Base-by-base conservation (phyloP, 2,329 filamentous ascomycete species). In the Stachybotrys chlorohalonatus region DNA sequence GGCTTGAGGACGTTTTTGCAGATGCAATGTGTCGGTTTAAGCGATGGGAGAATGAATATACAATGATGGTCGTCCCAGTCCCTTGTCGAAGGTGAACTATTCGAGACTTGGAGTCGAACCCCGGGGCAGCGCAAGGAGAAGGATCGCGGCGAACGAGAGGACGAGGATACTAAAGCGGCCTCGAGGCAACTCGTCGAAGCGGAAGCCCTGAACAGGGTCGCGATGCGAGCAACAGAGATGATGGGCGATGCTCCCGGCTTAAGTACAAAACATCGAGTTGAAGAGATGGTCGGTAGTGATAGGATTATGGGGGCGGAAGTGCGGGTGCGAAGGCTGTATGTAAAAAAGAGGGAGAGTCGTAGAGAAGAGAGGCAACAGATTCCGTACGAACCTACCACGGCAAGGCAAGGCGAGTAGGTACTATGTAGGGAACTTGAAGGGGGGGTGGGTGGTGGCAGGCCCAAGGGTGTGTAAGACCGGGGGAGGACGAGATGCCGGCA, bases 161-260 rank as follows among this genome's bases (percentile, higher is more conserved):
- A 39, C n/a, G 31, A 9, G 31, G 16, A 52, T 32, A 36, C 36
- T 39, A 47, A 11, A 47, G 32, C 11, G n/a, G 32, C 31, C 16
- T 39, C 50, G n/a, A 24, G n/a, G 50, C 15, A 13, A 42, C 36
- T 42, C 13, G 36, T 42, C 36, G 36, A 42, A 54, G 49, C 47
- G 54, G 52, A 54, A 48, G 52, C 52, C 56, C 56, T 31, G 17
- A 24, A 53, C n/a, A 55, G 53, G 53, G 55, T 57, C 54, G 56
- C 47, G 46, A 53, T 31, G 45, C 47, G 47, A 42, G 36, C 36
- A 42, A 13, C 46, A 47, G 49, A 52, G 50, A 53, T 47, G 53
- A 50, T 47, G 36, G 53, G 13, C 36, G 36, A 42, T 9, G 9
- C 6, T 42, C 24, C 24, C 24, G 24, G 36, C 13, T 13, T 13